phyloP scores from a whole-genome alignment of 345 rosid species.

The Pistacia integerrima region DNA sequence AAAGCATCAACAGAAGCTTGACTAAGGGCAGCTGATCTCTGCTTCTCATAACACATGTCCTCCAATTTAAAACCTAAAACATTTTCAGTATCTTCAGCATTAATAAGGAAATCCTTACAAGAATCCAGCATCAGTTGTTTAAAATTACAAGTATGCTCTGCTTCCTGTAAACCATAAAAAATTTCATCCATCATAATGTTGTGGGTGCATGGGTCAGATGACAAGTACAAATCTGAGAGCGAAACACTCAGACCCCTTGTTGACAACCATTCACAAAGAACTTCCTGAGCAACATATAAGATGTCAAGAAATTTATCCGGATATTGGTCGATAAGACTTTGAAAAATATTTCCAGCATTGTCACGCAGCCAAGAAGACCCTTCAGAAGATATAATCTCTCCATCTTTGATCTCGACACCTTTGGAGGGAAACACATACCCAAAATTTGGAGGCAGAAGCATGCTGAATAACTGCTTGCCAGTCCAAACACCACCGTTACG shows the following conservation, averaged over 20 bases:
- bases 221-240: slow-evolving; percentile 68
- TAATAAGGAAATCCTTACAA: slow-evolving; percentile 54
- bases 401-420: slow-evolving; percentile 49
- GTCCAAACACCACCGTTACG: slow-evolving; percentile 57
- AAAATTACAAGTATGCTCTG: slow-evolving; percentile 57
- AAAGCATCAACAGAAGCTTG: slow-evolving; percentile 79
- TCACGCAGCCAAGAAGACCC: slow-evolving; percentile 83
- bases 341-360: slow-evolving; percentile 65
- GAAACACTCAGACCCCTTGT: slow-evolving; percentile 83
- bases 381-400: slow-evolving; percentile 64
- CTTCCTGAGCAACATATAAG: slow-evolving; percentile 68
- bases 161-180: slow-evolving; percentile 64
- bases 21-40: slow-evolving; percentile 72
- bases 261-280: slow-evolving; percentile 86
- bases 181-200: slow-evolving; percentile 70
- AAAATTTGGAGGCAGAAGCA: slow-evolving; percentile 74
- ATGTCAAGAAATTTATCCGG: slow-evolving; percentile 59
- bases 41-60: slow-evolving; percentile 60
- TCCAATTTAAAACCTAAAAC: slow-evolving; percentile 40
- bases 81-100: slow-evolving; percentile 39
- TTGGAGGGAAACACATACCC: slow-evolving; percentile 48
- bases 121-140: slow-evolving; percentile 79
- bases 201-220: slow-evolving; percentile 50
- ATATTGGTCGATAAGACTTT: slow-evolving; percentile 54
- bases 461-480: slow-evolving; percentile 79